A percentile compares a stretch with the other conserved stretches of the same genome.
Conservation (phyloP, 805 yeast genomes). For the Kuraishia ogatae region DNA sequence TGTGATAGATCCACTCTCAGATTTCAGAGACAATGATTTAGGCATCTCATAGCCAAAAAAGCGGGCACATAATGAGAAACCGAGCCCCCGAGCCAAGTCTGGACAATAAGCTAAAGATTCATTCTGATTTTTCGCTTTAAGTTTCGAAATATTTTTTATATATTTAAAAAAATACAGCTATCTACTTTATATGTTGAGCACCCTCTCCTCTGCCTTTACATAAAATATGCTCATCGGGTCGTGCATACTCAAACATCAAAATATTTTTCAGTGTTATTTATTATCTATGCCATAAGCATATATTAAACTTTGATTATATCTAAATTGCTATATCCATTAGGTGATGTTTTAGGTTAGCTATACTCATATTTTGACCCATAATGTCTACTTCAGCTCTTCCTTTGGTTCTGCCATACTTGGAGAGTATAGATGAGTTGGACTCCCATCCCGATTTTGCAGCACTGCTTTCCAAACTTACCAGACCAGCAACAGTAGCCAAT, state of each 20-base stretch:
- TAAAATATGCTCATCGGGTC: background rate
- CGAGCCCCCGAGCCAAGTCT: too few species aligned
- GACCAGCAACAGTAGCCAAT: slow-evolving; percentile 22
- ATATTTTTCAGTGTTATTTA: background rate
- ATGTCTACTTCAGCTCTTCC: background rate
- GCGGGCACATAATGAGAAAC: too few species aligned
- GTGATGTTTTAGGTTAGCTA: background rate
- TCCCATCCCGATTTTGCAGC: slow-evolving; percentile 9
- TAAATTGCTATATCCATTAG: too few species aligned
- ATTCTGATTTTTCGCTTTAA: too few species aligned
- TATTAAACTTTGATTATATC: background rate
- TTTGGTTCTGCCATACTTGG: background rate
- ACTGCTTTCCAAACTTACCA: slow-evolving; percentile 16
- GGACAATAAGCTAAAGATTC: too few species aligned
- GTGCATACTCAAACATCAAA: background rate
- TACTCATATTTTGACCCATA: background rate
- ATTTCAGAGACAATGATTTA: too few species aligned
- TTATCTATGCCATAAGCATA: background rate
- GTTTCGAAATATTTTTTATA: too few species aligned
- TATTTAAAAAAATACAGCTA: too few species aligned
- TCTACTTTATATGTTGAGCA: background rate
- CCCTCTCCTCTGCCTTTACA: background rate
- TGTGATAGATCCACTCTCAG: too few species aligned
- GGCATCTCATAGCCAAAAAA: too few species aligned
- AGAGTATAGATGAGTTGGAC: background rate